Conservation (phyloP, 169 alveolate species). For the Plasmodium adleri region DNA sequence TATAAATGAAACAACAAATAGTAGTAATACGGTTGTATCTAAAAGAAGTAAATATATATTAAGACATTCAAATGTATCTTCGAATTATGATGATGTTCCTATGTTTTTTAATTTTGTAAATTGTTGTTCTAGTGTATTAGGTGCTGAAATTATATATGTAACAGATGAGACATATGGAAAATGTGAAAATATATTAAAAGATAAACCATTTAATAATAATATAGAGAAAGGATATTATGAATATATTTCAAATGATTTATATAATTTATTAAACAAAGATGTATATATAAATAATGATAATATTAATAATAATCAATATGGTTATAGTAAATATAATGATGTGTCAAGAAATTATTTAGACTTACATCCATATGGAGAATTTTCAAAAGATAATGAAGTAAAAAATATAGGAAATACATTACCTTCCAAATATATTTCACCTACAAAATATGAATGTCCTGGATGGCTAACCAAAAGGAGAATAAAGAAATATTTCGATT, state of each 20-base stretch:
- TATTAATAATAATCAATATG: not conserved
- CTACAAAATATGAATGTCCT: slow-evolving; percentile 30
- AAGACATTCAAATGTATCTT: slow-evolving; percentile 56
- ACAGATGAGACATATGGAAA: slow-evolving; percentile 77
- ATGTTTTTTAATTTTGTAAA: slow-evolving; percentile 67
- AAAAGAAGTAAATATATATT: slow-evolving; percentile 72
- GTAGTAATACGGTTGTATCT: slow-evolving; percentile 71
- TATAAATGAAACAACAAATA: slow-evolving; percentile 69
- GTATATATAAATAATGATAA: not conserved
- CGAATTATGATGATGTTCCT: slow-evolving; percentile 63
- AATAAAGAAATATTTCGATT: slow-evolving; percentile 78
- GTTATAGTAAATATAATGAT: not conserved
- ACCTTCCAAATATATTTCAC: not conserved
- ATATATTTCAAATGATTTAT: slow-evolving; percentile 39
- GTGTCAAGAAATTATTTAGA: not conserved
- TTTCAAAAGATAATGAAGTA: slow-evolving; percentile 3
- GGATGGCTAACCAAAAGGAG: slow-evolving; percentile 84
- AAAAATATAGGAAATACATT: not conserved
- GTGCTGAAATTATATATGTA: slow-evolving; percentile 73
- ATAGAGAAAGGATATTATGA: slow-evolving; percentile 75
- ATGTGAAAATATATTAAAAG: slow-evolving; percentile 76
- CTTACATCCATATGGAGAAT: not conserved
- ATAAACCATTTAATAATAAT: slow-evolving; percentile 64
- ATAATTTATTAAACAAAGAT: slow-evolving; percentile 24
- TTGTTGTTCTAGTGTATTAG: slow-evolving; percentile 62